These are phyloP conservation scores for Pestalotiopsis sp. DNA, from an alignment of 2,329 filamentous ascomycete species.

Conservation along the genomic window DNA sequence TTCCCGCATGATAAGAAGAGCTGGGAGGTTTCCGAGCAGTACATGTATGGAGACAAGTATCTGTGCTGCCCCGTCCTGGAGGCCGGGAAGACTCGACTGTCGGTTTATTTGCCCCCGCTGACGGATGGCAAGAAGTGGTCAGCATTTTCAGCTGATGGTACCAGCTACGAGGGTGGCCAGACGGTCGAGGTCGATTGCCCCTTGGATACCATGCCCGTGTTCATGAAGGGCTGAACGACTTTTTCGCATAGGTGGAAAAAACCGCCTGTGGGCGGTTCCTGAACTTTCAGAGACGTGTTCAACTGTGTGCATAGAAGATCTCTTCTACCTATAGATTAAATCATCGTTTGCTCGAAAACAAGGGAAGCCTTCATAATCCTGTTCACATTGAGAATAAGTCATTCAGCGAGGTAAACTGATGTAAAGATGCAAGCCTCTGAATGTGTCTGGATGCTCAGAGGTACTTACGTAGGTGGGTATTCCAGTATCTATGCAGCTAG, in stretches of 20 bases:
- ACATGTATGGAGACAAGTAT: constrained; percentile 65
- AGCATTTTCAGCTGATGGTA: background rate
- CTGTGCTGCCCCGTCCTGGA: constrained; percentile 58
- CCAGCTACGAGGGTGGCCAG: constrained; percentile 17
- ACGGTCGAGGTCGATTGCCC: constrained; percentile 18
- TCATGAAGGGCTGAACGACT: background rate
- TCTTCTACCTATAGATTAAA: too few relatives aligned
- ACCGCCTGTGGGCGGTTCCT: too few relatives aligned
- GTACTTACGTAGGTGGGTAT: too few relatives aligned
- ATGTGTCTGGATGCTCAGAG: too few relatives aligned
- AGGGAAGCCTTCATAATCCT: too few relatives aligned
- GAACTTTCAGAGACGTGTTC: too few relatives aligned
- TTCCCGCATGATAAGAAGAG: constrained; percentile 56
- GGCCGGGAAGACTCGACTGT: constrained; percentile 32
- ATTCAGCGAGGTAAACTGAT: too few relatives aligned
- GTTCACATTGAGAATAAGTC: too few relatives aligned
- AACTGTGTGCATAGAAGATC: too few relatives aligned
- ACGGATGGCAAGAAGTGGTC: constrained; percentile 22
- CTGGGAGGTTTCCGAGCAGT: constrained; percentile 64
- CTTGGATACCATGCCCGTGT: constrained; percentile 21
- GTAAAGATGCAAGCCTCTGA: too few relatives aligned
- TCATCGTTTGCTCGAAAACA: too few relatives aligned
- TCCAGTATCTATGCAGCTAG: too few relatives aligned
- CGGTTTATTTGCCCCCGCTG: constrained; percentile 53
- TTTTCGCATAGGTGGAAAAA: background rate